Conservation (phyloP, 2,329 filamentous ascomycete species). For the Fulvia fulva region DNA sequence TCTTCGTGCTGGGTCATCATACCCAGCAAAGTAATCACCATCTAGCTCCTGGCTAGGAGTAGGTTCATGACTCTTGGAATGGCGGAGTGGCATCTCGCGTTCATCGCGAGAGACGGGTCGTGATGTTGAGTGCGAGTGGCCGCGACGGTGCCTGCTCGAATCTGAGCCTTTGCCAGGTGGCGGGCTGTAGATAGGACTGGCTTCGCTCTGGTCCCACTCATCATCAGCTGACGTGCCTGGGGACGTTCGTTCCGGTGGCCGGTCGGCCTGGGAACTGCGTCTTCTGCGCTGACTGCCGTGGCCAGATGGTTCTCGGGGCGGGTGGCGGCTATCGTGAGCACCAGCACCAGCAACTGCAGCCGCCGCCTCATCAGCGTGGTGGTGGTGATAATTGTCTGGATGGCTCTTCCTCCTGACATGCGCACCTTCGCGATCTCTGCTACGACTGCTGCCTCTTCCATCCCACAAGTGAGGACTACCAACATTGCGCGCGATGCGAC, state of each 20-base stretch:
- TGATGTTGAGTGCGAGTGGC: constrained; percentile 4
- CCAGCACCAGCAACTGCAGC: constrained; percentile 12
- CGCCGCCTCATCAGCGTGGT: constrained; percentile 18
- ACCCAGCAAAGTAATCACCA: constrained; percentile 20
- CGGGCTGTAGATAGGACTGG: constrained; percentile 17
- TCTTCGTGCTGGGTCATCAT: constrained; percentile 15
- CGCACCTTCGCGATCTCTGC: constrained; percentile 22
- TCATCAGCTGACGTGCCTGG: constrained; percentile 15
- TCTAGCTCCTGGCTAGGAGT: constrained; percentile 34
- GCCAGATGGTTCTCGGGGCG: constrained; percentile 13
- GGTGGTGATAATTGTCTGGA: constrained; percentile 23
- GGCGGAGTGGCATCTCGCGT: constrained; percentile 34
- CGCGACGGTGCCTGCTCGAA: constrained; percentile 15
- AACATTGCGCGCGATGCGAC: constrained; percentile 34
- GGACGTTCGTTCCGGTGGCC: constrained; percentile 10
- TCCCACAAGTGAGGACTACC: constrained; percentile 37
- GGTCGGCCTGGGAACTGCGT: constrained; percentile 15
- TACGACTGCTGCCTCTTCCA: constrained; percentile 25
- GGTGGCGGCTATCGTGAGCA: constrained; percentile 14
- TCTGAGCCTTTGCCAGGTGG: constrained; percentile 14
- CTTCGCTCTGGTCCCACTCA: constrained; percentile 16
- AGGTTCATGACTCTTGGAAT: constrained; percentile 41
- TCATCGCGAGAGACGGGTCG: constrained; percentile 14
- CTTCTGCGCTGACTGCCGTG: constrained; percentile 16
- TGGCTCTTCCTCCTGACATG: constrained; percentile 22